Base-by-base conservation (phyloP, 2,329 filamentous ascomycete species). In the Stachybotrys chartarum region DNA sequence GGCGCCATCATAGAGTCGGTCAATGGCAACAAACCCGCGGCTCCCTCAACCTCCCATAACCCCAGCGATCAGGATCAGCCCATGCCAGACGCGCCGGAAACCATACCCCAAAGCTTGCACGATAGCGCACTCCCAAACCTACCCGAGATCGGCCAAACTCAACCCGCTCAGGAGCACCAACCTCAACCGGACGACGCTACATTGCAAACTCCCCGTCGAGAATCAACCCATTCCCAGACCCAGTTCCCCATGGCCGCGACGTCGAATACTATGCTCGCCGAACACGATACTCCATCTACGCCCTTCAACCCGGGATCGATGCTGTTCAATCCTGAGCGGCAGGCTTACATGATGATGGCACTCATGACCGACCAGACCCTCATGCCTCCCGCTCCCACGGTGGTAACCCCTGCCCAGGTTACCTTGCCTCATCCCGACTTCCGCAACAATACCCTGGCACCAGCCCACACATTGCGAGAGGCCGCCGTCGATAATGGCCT, bases 271-370 rank as follows among this genome's bases (percentile, higher is more conserved):
- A 51, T 60, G 32, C 54, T 58, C 35, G 55, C 61, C 53, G 65
- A 68, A 42, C 65, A 64, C 32, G 66, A 64, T 55, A 57, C 63
- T 30, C 66, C 71, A 30, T 65, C 67, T 45, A 68, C 69, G 11
- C 66, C 71, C 17, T 73, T 68, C 58, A 68, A 67, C 11, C 62
- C 67, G 32, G 63, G 66, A 5, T 56, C 66, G 35, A 65, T 73
- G 56, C 35, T 42, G 8, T 56, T 68, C 3, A 66, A 61, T 55
- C 62, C 71, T 39, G 67, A 75, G 51, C 66, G 72, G 31, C 71
- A 71, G 55, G 69, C 72, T 50, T 74, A 72, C 64, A 72, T 75
- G 70, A 75, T 77, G 70, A 75, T 77, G 73, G 70, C 72, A 24
- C 63, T 77, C 51, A 73, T 72, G 46, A 68, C 67, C 56, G 45